These are phyloP conservation scores for Pyricularia sp. DNA, from an alignment of 2,329 filamentous ascomycete species.

Conservation along the genomic window DNA sequence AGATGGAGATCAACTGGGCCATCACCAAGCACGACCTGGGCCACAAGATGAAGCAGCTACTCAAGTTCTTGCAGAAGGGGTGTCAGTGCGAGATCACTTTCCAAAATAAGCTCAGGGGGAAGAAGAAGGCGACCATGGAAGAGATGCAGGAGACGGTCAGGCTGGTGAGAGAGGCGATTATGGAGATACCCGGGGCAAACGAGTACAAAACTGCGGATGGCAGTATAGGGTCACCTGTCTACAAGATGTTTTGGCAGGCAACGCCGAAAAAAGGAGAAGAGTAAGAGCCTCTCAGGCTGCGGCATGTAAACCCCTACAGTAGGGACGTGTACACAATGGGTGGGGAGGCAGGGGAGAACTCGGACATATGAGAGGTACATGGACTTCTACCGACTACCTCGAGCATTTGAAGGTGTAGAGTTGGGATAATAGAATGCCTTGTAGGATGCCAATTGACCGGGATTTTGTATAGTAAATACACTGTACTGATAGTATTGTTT, in stretches of 20 bases:
- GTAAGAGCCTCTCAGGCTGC: not conserved
- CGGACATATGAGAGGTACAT: not conserved
- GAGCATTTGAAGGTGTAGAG: not conserved
- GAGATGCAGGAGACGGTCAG: constrained; percentile 51
- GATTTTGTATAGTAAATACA: not conserved
- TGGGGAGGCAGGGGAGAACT: not conserved
- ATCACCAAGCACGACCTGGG: constrained; percentile 67
- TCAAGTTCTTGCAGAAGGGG: constrained; percentile 63
- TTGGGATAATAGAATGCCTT: too few species aligned
- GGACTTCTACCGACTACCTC: not conserved
- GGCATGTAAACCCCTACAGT: not conserved
- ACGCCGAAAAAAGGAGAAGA: not conserved
- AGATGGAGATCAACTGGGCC: constrained; percentile 85
- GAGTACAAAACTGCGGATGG: constrained; percentile 33
- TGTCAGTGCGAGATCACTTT: constrained; percentile 66
- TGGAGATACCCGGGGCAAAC: constrained; percentile 24
- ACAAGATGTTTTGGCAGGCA: not conserved
- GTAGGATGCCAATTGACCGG: not conserved
- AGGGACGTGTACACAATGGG: too few species aligned
- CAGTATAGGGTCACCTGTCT: constrained; percentile 18
- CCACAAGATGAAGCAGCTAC: constrained; percentile 60
- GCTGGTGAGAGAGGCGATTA: constrained; percentile 23
- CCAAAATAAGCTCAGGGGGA: constrained; percentile 49
- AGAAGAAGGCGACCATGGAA: constrained; percentile 47
- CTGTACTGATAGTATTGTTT: not conserved